Evolutionary conservation across 768 basidiomycete species (phyloP).

Genomic region (Psilocybe cubensis): DNA sequence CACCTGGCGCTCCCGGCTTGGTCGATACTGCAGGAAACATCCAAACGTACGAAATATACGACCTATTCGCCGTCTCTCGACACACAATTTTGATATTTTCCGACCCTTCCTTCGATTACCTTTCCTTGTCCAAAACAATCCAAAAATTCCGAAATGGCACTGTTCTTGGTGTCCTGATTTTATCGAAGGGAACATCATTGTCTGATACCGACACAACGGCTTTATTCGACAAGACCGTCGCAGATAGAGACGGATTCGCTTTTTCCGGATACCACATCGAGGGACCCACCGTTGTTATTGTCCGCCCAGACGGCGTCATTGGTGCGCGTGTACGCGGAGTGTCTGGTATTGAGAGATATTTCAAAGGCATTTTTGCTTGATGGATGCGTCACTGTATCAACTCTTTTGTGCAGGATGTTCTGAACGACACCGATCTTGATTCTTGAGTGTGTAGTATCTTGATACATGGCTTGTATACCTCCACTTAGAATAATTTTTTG

Average conservation of each 20-base stretch:
- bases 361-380: constrained; percentile 14
- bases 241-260: constrained; percentile 20
- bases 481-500: too few relatives aligned
- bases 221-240: constrained; percentile 11
- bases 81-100: constrained; percentile 16
- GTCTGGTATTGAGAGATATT: constrained; percentile 16
- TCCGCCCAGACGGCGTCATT: constrained; percentile 24
- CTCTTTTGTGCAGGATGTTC: too few relatives aligned
- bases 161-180: constrained; percentile 9
- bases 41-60: constrained; percentile 1
- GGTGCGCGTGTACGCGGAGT: constrained; percentile 17
- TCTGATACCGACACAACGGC: neutral
- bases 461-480: too few relatives aligned
- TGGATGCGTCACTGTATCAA: neutral
- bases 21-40: neutral
- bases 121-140: constrained; percentile 1
- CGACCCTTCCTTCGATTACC: neutral
- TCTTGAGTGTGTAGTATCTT: too few relatives aligned
- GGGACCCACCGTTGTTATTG: constrained; percentile 10
- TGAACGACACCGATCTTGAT: too few relatives aligned
- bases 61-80: constrained; percentile 3
- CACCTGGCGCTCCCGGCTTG: constrained; percentile 17
- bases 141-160: constrained; percentile 12
- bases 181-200: constrained; percentile 1
- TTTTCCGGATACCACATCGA: constrained; percentile 14